Base-by-base conservation (phyloP, 176 grass and related monocot genomes). In the Oryza brachyantha region DNA sequence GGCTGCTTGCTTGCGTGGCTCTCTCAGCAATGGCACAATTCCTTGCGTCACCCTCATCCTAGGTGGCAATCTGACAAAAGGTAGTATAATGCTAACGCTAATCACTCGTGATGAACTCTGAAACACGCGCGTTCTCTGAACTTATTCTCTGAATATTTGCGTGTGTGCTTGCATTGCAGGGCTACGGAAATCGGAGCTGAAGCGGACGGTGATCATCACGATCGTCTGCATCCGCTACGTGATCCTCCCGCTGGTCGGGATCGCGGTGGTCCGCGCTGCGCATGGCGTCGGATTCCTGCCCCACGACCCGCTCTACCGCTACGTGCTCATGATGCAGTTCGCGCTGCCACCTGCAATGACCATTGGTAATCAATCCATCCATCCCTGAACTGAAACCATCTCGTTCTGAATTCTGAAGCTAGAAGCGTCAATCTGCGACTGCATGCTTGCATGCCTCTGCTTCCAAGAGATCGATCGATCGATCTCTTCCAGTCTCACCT, bases 31-130 rank as follows among this genome's bases (percentile, higher is more conserved):
- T 45, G 96, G 90, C 26, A 91, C 92, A 4, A 85, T 98, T 60
- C 96, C 96, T 78, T 92, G 92, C 70, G 85, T 94, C 76, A 94
- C 87, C 57, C 90, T 98, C 13, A 98, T 98, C 79, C 80, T 98
- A 8, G 95, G 92, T 34, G 95, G 95, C 66, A 98, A 98, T 81
- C 70, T 98, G 28, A 92, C 85, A 11, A 85, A 83, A 85, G 91
- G 93, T 96, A 3, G 16, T 1, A 9, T 70, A n/a, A n/a, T n/a
- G n/a, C n/a, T n/a, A n/a, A n/a, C n/a, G 10, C 27, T 31, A 22
- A 54, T 22, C 17, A 55, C 17, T 55, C 31, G 31, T 32, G 31
- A n/a, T n/a, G n/a, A n/a, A n/a, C n/a, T n/a, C n/a, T n/a, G n/a
- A n/a, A 46, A 16, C 43, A 12, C 17, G 43, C 17, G 39, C 2